Conservation (phyloP, 345 rosid species). For the Salix dunnii region DNA sequence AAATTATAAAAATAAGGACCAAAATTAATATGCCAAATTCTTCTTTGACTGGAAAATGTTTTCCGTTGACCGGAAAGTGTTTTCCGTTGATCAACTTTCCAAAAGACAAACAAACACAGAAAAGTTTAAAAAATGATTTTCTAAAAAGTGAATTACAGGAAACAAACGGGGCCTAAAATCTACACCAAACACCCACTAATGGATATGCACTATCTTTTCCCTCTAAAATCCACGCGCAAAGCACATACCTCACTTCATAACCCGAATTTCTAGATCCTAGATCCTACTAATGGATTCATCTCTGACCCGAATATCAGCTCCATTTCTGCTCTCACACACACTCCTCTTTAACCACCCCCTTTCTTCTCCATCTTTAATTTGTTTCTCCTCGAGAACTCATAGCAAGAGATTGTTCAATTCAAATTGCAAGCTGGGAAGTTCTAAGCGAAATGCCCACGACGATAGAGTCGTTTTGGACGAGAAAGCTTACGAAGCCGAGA, state of each 20-base stretch:
- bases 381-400: not conserved
- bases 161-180: no score
- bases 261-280: not conserved
- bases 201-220: not conserved
- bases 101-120: no score
- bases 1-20: no score
- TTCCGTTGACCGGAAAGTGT: no score
- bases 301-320: constrained; percentile 42
- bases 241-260: not conserved
- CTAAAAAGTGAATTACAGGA: no score
- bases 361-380: not conserved
- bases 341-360: constrained; percentile 2
- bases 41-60: no score
- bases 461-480: constrained; percentile 40
- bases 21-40: no score
- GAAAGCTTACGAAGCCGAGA: constrained; percentile 59
- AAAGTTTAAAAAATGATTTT: no score
- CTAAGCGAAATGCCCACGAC: constrained; percentile 6
- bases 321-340: constrained; percentile 18
- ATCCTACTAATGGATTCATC: constrained; percentile 22
- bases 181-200: not conserved
- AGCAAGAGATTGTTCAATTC: not conserved
- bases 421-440: constrained; percentile 18
- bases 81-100: no score
- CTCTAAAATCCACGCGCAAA: not conserved